Base-by-base conservation (phyloP, 768 basidiomycete species). In the Mrakia frigida region DNA sequence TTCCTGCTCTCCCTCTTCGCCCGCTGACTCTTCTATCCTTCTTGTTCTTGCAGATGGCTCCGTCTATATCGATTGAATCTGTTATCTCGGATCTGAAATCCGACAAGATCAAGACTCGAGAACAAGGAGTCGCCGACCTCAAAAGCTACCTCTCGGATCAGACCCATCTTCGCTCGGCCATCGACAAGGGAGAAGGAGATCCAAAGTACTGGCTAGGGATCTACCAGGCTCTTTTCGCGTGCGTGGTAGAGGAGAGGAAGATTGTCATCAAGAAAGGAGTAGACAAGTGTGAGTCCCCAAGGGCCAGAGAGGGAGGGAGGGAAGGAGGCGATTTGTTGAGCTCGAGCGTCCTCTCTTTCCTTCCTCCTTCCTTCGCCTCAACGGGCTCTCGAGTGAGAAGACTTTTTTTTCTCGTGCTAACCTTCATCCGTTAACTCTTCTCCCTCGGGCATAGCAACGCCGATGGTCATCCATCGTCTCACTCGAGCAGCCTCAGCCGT, bases 151-250 rank as follows among this genome's bases (percentile, higher is more conserved):
- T 77, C 25, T 71, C 59, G 14, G 71, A 77, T 50, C 3, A 11
- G 7, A 10, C 2, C 41, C 60, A 39, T 16, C 70, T 72, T 13
- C 18, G 16, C 25, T 50, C 53, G 13, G 56, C 60, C 46, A 39
- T 68, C 71, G 71, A 61, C 13, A 70, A 71, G 23, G 76, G 76
- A 1, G 50, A 68, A 14, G 76, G 59, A 7, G 63, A 77, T 11
- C 25, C 46, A 39, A 52, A n/a, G 43, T 33, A 73, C 61, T 95
- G 92, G 91, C 83, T 90, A 33, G 84, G 86, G 11, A 84, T 94
- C 11, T 92, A 90, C 80, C 88, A 92, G 79, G 88, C 88, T 23
- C 84, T 97, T 10, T 94, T 94, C 81, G 84, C 85, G 14, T 84
- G 87, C 2, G 89, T 94, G 65, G 80, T 84, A 31, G 85, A 82